A percentile compares a stretch with the other conserved stretches of the same genome.
Evolutionary conservation across 2,329 filamentous ascomycete species (phyloP).

Genomic region (Aspergillus fijiensis): DNA sequence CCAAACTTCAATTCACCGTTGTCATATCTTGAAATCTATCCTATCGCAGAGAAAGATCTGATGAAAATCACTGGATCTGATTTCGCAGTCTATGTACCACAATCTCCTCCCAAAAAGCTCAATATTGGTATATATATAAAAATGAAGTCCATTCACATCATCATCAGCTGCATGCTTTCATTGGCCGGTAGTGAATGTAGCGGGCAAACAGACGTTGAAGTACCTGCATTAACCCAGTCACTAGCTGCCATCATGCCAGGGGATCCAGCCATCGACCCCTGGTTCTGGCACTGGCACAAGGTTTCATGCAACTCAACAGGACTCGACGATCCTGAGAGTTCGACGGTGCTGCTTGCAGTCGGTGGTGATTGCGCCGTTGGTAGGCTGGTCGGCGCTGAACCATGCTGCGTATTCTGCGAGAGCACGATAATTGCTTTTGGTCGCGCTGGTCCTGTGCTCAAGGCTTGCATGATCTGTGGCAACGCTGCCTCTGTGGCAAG

Average conservation of each 20-base stretch:
- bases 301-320: constrained; percentile 3
- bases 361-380: constrained; percentile 2
- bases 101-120: not conserved
- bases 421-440: constrained; percentile 21
- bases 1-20: not conserved
- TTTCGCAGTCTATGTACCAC: not conserved
- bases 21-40: no score
- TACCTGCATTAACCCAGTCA: constrained; percentile 2
- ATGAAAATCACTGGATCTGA: no score
- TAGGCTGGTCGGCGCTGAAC: not conserved
- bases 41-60: no score
- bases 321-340: not conserved
- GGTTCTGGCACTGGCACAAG: constrained; percentile 2
- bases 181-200: not conserved
- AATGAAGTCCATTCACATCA: not conserved
- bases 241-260: not conserved
- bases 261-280: not conserved
- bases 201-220: not conserved
- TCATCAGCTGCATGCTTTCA: constrained; percentile 3
- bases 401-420: constrained; percentile 1
- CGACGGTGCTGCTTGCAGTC: not conserved
- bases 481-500: constrained; percentile 15
- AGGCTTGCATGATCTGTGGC: constrained; percentile 21
- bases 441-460: constrained; percentile 7
- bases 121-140: not conserved